Percentiles rank a stretch among this genome's conserved stretches.
Conservation (phyloP, 768 basidiomycete species). For the Hypsizygus marmoreus region DNA sequence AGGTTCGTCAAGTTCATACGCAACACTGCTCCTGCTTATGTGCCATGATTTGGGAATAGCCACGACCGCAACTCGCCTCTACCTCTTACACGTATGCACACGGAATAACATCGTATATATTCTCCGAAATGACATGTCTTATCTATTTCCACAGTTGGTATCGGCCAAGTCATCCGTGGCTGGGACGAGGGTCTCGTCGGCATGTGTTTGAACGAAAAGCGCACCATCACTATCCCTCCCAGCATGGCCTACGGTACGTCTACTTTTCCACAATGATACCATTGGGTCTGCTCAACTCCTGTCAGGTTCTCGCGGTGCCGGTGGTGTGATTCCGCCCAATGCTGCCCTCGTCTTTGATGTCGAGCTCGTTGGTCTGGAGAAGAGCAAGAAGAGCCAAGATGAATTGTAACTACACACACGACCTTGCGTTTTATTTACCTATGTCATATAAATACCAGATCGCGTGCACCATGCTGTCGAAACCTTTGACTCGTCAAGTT, state of each 20-base stretch:
- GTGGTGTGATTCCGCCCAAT: conserved; percentile 64
- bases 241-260: conserved; percentile 79
- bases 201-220: conserved; percentile 89
- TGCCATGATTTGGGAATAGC: conserved; percentile 36
- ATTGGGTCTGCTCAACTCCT: not conserved
- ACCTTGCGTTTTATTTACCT: not conserved
- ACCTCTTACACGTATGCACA: conserved; percentile 68
- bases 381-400: conserved; percentile 41
- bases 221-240: conserved; percentile 84
- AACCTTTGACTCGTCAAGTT: too few species aligned
- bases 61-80: conserved; percentile 75
- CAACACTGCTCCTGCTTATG: not conserved
- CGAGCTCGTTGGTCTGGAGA: conserved; percentile 71
- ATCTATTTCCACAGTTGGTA: conserved; percentile 55
- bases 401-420: conserved; percentile 51
- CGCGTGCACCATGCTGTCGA: too few species aligned
- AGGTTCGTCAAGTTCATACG: conserved; percentile 50
- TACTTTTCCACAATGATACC: not conserved
- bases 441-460: not conserved
- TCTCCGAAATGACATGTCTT: not conserved
- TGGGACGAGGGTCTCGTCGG: conserved; percentile 84
- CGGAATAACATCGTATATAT: not conserved
- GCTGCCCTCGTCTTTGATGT: conserved; percentile 86
- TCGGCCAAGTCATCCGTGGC: conserved; percentile 80
- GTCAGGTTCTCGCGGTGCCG: conserved; percentile 74